A percentile compares a stretch with the other conserved stretches of the same genome.
phyloP scores from a whole-genome alignment of 306 rosid species.

The Cucumis melo region DNA sequence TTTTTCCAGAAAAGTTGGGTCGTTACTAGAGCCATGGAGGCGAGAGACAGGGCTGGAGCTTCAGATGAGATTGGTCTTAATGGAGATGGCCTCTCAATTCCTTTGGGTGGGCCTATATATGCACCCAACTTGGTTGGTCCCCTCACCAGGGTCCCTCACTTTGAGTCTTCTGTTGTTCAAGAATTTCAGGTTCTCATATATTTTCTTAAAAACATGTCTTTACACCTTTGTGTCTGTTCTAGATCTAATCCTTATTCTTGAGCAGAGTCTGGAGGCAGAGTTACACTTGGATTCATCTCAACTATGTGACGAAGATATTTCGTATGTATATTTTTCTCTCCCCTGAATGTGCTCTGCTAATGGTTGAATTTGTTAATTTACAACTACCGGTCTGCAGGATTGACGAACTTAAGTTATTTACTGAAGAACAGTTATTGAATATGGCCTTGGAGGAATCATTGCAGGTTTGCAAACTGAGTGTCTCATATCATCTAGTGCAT shows the following conservation, averaged over 20 bases:
- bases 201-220: not conserved
- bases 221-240: not conserved
- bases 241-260: not conserved
- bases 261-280: slow-evolving; percentile 45
- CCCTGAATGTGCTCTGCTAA: not conserved
- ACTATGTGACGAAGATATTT: slow-evolving; percentile 32
- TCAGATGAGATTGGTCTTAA: not conserved
- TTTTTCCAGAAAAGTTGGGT: too few relatives aligned
- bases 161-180: slow-evolving; percentile 30
- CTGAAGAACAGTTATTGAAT: slow-evolving; percentile 66
- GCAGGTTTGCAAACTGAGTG: slow-evolving; percentile 17
- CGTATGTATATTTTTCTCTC: slow-evolving; percentile 21
- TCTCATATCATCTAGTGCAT: not conserved
- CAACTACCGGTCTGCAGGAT: slow-evolving; percentile 25
- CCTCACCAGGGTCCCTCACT: slow-evolving; percentile 33
- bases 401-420: slow-evolving; percentile 60
- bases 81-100: slow-evolving; percentile 19
- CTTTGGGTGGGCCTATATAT: slow-evolving; percentile 80
- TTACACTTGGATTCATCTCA: slow-evolving; percentile 24
- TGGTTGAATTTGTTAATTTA: not conserved
- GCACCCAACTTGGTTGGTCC: slow-evolving; percentile 42
- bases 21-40: not conserved
- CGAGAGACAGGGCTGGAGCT: not conserved
- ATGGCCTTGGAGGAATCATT: slow-evolving; percentile 59
- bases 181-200: slow-evolving; percentile 41